These are phyloP conservation scores for Ramularia collo-cygni DNA, from an alignment of 2,329 filamentous ascomycete species.

Conservation along the genomic window DNA sequence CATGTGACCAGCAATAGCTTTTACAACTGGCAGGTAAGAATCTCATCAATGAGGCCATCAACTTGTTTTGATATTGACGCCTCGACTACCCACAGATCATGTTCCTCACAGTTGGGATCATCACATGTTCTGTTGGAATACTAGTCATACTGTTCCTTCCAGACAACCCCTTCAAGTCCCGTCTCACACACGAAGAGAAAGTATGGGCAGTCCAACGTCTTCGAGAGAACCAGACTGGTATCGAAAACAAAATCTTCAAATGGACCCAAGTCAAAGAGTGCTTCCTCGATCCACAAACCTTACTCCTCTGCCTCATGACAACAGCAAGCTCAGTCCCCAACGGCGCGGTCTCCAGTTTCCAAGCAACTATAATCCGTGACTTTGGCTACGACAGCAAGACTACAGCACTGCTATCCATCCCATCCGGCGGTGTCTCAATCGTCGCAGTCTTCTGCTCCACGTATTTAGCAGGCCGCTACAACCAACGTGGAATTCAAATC, in stretches of 20 bases:
- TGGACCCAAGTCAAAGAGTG: constrained; percentile 40
- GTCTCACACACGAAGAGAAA: constrained; percentile 27
- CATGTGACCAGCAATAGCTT: constrained; percentile 29
- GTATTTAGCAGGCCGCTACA: constrained; percentile 24
- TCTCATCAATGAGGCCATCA: background rate
- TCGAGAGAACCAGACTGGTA: constrained; percentile 43
- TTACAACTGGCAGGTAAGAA: too few species aligned
- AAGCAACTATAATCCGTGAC: constrained; percentile 27
- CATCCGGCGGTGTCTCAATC: constrained; percentile 49
- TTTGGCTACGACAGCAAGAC: constrained; percentile 27
- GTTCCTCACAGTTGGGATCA: constrained; percentile 41
- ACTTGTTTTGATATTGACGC: too few species aligned
- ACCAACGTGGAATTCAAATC: constrained; percentile 25
- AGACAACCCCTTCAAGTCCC: constrained; percentile 25
- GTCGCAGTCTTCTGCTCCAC: constrained; percentile 25
- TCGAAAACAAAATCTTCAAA: constrained; percentile 47
- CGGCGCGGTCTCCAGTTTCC: constrained; percentile 36
- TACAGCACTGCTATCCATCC: constrained; percentile 44
- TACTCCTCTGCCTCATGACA: constrained; percentile 35
- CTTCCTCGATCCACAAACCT: constrained; percentile 40
- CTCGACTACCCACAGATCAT: constrained; percentile 46
- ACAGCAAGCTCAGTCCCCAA: constrained; percentile 32
- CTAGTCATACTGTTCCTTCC: constrained; percentile 25
- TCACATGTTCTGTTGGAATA: constrained; percentile 36
- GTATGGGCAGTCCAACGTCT: constrained; percentile 35